Percentiles rank a stretch among this genome's conserved stretches.
Conservation (phyloP, 2,329 filamentous ascomycete genomes). For the Talaromyces sp. region DNA sequence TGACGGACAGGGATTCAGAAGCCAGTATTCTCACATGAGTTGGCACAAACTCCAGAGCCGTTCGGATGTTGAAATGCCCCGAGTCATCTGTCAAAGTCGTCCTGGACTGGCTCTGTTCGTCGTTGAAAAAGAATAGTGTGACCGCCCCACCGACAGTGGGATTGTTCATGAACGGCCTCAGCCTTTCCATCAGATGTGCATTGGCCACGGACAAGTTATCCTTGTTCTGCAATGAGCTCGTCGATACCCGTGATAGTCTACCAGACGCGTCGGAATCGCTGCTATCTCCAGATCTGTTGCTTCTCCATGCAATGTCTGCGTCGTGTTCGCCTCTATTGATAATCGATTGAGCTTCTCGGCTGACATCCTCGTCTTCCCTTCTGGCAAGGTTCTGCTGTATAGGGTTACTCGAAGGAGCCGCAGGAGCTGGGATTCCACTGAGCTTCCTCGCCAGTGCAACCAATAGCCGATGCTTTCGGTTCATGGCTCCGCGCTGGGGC, state of each 20-base stretch:
- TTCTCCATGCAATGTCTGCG: slow-evolving; percentile 60
- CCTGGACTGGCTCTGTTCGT: slow-evolving; percentile 71
- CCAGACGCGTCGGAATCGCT: slow-evolving; percentile 23
- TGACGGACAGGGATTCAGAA: slow-evolving; percentile 75
- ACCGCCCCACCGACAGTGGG: slow-evolving; percentile 72
- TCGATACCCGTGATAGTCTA: slow-evolving; percentile 38
- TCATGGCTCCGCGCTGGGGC: slow-evolving; percentile 78
- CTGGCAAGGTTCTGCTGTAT: slow-evolving; percentile 44
- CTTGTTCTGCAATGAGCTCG: slow-evolving; percentile 56
- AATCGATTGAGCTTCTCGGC: slow-evolving; percentile 70
- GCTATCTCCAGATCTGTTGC: slow-evolving; percentile 46
- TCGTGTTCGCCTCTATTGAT: slow-evolving; percentile 66
- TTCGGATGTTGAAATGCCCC: slow-evolving; percentile 79
- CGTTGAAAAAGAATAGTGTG: slow-evolving; percentile 93
- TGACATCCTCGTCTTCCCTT: slow-evolving; percentile 62
- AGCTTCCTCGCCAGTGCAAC: slow-evolving; percentile 81
- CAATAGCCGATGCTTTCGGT: slow-evolving; percentile 76
- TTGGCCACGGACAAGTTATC: slow-evolving; percentile 77
- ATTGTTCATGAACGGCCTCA: slow-evolving; percentile 84
- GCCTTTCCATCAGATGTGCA: slow-evolving; percentile 75
- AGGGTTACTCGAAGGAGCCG: slow-evolving; percentile 15
- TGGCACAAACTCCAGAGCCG: slow-evolving; percentile 80
- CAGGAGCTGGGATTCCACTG: slow-evolving; percentile 60
- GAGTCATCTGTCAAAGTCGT: slow-evolving; percentile 81
- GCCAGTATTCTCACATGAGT: slow-evolving; percentile 84